Conservation (phyloP, 768 basidiomycete species). For the Rubroboletus pulcherrimus region DNA sequence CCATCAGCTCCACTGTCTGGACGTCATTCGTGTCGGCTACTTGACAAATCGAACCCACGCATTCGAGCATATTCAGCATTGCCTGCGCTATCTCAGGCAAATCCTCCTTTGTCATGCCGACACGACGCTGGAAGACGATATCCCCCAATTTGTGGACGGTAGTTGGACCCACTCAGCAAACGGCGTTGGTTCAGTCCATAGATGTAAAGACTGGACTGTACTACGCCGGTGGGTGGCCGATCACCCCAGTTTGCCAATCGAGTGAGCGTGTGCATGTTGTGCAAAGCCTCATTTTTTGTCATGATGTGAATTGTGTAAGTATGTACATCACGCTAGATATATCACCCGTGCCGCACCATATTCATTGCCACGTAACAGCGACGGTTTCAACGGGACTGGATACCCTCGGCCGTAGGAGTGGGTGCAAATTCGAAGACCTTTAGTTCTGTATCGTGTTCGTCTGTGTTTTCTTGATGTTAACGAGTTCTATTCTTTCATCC, state of each 20-base stretch:
- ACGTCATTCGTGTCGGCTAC: conserved; percentile 32
- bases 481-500: conserved; percentile 2
- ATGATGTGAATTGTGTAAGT: background rate
- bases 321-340: background rate
- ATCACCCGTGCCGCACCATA: background rate
- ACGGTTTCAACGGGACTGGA: background rate
- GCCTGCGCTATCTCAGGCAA: conserved; percentile 39
- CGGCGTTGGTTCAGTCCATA: conserved; percentile 30
- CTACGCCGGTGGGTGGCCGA: conserved; percentile 28
- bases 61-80: conserved; percentile 35
- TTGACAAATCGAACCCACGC: conserved; percentile 22
- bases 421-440: background rate
- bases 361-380: background rate
- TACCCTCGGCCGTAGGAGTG: background rate
- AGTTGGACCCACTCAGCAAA: conserved; percentile 28
- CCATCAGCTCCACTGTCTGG: conserved; percentile 49
- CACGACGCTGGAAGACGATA: conserved; percentile 36
- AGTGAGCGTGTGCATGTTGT: background rate
- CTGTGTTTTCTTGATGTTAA: background rate
- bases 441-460: background rate
- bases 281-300: background rate
- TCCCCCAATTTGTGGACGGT: conserved; percentile 23
- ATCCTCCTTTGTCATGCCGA: conserved; percentile 37
- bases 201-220: conserved; percentile 33
- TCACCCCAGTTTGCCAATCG: conserved; percentile 26